phyloP scores from a whole-genome alignment of 345 rosid genomes.

The Barbarea vulgaris region DNA sequence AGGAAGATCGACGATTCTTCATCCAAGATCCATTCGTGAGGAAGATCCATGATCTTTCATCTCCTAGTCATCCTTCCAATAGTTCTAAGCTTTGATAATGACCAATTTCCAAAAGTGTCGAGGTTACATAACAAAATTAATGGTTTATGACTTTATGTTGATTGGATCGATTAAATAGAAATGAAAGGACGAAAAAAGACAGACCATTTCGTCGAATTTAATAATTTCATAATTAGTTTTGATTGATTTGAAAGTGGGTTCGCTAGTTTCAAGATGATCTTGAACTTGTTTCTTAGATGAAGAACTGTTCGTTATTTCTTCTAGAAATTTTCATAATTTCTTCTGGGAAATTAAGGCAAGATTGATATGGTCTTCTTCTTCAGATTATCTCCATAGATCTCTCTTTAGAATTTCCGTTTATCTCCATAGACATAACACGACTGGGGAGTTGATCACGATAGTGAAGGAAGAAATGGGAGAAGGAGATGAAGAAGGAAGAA shows the following conservation, averaged over 20 bases:
- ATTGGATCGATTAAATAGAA: background rate
- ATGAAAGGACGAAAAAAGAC: background rate
- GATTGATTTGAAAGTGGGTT: constrained; percentile 40
- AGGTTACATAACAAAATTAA: background rate
- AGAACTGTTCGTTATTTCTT: constrained; percentile 44
- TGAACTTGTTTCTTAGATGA: constrained; percentile 51
- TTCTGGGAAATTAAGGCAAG: background rate
- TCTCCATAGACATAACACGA: no score
- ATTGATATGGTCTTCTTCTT: background rate
- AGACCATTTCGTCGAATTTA: constrained; percentile 56
- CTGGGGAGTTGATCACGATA: no score
- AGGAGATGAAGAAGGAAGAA: no score
- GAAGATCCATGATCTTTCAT: no score
- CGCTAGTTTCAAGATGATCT: constrained; percentile 51
- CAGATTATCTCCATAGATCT: no score
- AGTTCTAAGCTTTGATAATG: background rate
- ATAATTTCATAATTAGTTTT: constrained; percentile 54
- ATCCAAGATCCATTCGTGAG: no score
- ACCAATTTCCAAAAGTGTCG: background rate
- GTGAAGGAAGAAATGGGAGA: no score
- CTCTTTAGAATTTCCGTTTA: no score
- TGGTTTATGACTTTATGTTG: no score
- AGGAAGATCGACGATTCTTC: no score
- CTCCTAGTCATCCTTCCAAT: no score
- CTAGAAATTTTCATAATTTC: constrained; percentile 26